Percentiles rank a stretch among this genome's conserved stretches.
phyloP scores from a whole-genome alignment of 2,329 filamentous ascomycete genomes.

The Nigrospora sphaerica region DNA sequence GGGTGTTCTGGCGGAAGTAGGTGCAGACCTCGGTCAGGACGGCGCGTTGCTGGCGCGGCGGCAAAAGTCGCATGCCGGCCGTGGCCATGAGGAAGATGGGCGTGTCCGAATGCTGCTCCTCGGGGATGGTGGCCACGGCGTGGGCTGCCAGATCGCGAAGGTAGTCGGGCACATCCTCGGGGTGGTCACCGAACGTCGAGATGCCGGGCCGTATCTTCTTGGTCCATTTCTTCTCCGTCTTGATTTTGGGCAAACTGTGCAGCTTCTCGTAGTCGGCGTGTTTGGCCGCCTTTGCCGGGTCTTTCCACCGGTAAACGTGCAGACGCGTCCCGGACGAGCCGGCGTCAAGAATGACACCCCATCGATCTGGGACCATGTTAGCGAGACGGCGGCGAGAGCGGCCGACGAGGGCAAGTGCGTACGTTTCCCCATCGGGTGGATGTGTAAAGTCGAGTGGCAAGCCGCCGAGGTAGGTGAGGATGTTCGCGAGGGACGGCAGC shows the following conservation, averaged over 20 bases:
- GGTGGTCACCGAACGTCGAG: constrained; percentile 77
- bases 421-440: too few species aligned
- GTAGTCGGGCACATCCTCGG: constrained; percentile 75
- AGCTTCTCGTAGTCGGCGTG: constrained; percentile 53
- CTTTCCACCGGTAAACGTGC: constrained; percentile 91
- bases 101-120: constrained; percentile 70
- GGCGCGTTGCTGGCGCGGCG: constrained; percentile 61
- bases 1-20: constrained; percentile 69
- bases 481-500: too few species aligned
- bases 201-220: constrained; percentile 93
- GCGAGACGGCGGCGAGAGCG: too few species aligned
- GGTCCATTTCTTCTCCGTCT: constrained; percentile 80
- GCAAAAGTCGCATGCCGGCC: constrained; percentile 85
- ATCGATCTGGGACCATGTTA: constrained; percentile 43
- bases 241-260: constrained; percentile 67
- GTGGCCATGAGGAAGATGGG: constrained; percentile 94
- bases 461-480: too few species aligned
- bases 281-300: constrained; percentile 60
- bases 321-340: constrained; percentile 94
- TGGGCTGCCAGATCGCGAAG: constrained; percentile 74
- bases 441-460: too few species aligned
- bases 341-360: constrained; percentile 94
- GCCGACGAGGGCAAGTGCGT: too few species aligned
- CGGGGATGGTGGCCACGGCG: constrained; percentile 71
- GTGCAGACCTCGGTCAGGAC: constrained; percentile 74